Percentiles rank a stretch among this genome's conserved stretches.
phyloP scores from a whole-genome alignment of 202 grass and related monocot genomes.

The Hordeum pubiflorum region DNA sequence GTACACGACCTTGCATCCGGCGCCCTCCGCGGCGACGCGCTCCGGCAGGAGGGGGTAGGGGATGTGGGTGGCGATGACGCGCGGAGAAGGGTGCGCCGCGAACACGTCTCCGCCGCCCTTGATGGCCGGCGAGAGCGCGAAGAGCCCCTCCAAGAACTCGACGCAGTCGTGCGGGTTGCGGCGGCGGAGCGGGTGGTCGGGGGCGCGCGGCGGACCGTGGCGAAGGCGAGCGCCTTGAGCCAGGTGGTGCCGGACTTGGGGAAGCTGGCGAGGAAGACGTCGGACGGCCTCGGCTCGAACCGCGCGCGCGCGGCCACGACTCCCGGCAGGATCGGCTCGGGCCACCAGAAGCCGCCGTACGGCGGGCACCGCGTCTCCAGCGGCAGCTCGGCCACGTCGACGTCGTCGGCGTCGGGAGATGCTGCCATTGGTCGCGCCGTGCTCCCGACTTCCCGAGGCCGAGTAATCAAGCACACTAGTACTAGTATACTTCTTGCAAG shows the following conservation, averaged over 20 bases:
- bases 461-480: no score
- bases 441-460: no score
- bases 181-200: not conserved
- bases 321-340: not conserved
- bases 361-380: not conserved
- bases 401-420: not conserved
- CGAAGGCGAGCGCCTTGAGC: not conserved
- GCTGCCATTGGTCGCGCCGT: not conserved
- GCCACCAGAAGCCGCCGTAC: not conserved
- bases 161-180: not conserved
- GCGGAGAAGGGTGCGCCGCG: not conserved
- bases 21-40: not conserved
- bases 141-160: not conserved
- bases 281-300: not conserved
- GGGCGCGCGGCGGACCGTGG: not conserved
- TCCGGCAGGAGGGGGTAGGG: not conserved
- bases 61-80: not conserved
- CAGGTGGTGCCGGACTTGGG: constrained; percentile 2
- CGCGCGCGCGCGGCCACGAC: not conserved
- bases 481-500: no score
- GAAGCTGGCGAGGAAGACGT: not conserved
- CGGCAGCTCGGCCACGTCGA: not conserved
- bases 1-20: not conserved
- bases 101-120: not conserved
- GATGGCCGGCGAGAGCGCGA: not conserved